Conservation (phyloP, 805 yeast genomes). For the Saccharomycopsis babjevae region DNA sequence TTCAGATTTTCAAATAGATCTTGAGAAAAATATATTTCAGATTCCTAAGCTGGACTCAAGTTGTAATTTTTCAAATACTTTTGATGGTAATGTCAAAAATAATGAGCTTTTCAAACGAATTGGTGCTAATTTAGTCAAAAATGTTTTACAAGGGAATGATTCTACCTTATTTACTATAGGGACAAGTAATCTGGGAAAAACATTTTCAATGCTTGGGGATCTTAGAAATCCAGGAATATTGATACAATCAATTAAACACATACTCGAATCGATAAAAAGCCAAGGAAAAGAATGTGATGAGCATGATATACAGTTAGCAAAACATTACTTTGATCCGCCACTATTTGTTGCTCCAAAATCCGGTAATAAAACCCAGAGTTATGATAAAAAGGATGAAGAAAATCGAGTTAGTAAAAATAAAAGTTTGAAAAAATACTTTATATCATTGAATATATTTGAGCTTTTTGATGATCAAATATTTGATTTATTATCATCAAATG, state of each 20-base stretch:
- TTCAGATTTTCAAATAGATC: background rate
- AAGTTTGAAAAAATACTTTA: conserved; percentile 20
- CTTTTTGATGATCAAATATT: conserved; percentile 38
- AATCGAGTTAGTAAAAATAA: background rate
- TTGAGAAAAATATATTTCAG: background rate
- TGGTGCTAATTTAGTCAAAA: conserved; percentile 9
- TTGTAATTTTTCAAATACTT: conserved; percentile 25
- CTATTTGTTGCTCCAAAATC: background rate
- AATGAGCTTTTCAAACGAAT: conserved; percentile 27
- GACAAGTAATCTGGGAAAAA: conserved; percentile 45
- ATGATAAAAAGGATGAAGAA: background rate
- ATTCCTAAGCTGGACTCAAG: conserved; percentile 15
- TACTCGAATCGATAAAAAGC: conserved; percentile 17
- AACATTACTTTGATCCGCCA: conserved; percentile 7
- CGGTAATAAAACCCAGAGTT: background rate
- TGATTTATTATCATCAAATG: conserved; percentile 26
- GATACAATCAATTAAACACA: conserved; percentile 27
- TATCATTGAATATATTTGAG: conserved; percentile 43
- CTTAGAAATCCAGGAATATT: conserved; percentile 30
- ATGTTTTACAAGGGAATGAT: conserved; percentile 24
- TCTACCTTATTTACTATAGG: conserved; percentile 41
- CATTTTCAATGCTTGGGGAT: conserved; percentile 30
- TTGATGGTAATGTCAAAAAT: conserved; percentile 26
- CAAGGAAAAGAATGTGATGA: background rate
- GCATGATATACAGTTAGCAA: background rate